These are phyloP conservation scores for Calonectria pteridis DNA, from an alignment of 2,329 filamentous ascomycete genomes.

Conservation along the genomic window DNA sequence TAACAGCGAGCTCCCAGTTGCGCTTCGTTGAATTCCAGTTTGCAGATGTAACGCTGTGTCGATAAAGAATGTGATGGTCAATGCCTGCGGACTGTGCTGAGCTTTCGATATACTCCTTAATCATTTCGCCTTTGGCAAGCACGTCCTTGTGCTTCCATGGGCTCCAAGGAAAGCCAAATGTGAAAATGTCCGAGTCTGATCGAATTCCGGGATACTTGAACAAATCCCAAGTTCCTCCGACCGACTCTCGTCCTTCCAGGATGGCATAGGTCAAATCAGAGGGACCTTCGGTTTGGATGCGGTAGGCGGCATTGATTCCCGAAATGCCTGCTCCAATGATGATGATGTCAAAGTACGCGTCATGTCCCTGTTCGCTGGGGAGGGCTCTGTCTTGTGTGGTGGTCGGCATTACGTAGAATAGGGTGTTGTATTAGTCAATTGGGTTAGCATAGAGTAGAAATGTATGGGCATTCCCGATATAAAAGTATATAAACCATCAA, in stretches of 20 bases:
- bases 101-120: not conserved
- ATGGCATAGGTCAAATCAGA: constrained; percentile 68
- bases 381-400: constrained; percentile 36
- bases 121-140: not conserved
- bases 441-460: not conserved
- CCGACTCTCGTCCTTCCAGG: constrained; percentile 72
- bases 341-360: constrained; percentile 59
- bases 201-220: constrained; percentile 81
- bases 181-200: constrained; percentile 71
- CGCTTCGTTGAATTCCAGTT: not conserved
- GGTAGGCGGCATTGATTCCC: constrained; percentile 81
- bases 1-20: not conserved
- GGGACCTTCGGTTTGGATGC: constrained; percentile 63
- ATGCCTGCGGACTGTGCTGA: constrained; percentile 39
- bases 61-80: not conserved
- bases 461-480: not conserved
- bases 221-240: constrained; percentile 84
- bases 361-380: not conserved
- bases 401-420: constrained; percentile 60
- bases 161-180: constrained; percentile 76
- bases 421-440: not conserved
- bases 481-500: not conserved
- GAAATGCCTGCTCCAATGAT: constrained; percentile 80
- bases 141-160: constrained; percentile 68
- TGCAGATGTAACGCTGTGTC: not conserved